These are phyloP conservation scores for Aspergillus sparsus DNA, from an alignment of 495 filamentous ascomycete genomes.

Conservation along the genomic window DNA sequence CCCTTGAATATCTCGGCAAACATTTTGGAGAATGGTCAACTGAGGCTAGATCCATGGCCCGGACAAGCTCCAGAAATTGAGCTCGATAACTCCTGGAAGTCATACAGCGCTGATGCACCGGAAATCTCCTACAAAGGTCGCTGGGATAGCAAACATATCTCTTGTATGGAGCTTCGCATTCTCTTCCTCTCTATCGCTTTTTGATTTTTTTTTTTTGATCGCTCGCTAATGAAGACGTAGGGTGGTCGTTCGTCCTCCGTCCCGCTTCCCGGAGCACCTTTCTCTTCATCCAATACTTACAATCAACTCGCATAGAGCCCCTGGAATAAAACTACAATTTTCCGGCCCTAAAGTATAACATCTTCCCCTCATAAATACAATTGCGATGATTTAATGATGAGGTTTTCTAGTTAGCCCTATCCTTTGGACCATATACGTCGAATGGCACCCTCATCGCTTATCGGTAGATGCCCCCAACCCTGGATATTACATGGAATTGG, in stretches of 20 bases:
- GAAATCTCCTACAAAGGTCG: constrained; percentile 71
- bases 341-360: constrained; percentile 54
- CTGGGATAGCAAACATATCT: constrained; percentile 67
- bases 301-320: constrained; percentile 41
- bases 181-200: constrained; percentile 7
- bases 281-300: not conserved
- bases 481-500: not conserved
- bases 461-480: constrained; percentile 25
- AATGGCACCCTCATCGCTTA: constrained; percentile 61
- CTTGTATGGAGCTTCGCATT: constrained; percentile 54
- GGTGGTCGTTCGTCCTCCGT: constrained; percentile 42
- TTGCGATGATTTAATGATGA: constrained; percentile 10
- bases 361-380: not conserved
- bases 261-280: not conserved
- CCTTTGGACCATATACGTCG: constrained; percentile 60
- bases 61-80: constrained; percentile 31
- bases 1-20: constrained; percentile 36
- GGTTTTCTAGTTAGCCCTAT: constrained; percentile 49
- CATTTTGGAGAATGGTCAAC: constrained; percentile 67
- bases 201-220: not conserved
- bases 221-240: constrained; percentile 20
- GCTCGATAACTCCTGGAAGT: constrained; percentile 43
- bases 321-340: constrained; percentile 65
- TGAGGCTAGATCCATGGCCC: constrained; percentile 40
- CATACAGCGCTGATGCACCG: constrained; percentile 54